Base-by-base conservation (phyloP, 169 alveolate species). In the Cryptosporidium viatorum region DNA sequence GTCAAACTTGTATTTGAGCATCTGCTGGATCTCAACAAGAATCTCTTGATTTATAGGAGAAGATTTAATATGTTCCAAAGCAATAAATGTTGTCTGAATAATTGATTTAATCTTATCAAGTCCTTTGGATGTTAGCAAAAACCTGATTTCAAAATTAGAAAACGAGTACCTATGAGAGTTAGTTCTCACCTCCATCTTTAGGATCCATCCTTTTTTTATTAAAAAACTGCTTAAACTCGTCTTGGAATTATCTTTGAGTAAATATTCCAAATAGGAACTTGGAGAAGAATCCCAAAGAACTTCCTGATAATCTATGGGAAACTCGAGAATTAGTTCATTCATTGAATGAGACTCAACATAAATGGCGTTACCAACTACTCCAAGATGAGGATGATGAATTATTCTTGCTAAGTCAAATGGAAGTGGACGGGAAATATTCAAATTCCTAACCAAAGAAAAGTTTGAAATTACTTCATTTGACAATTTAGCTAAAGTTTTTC, bases 201-300 rank as follows among this genome's bases (percentile, higher is more conserved):
- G 21, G 10, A 71, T 71, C 65, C 60, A 71, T n/a, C 67, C 85
- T 50, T 43, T 71, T 6, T n/a, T 26, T 10, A 29, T 71, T 3
- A 71, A 33, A 23, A 50, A 50, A 18, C 3, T 35, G 69, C 41
- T 71, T 23, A 71, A 50, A 43, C 85, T 71, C 7, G 23, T 33
- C 33, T 50, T 37, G 23, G 85, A 71, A 39, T 48, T 71, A 23
- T 71, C 85, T 29, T 50, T 71, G 35, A 71, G 67, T 67, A 71
- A 48, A 31, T 71, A 71, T 50, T 50, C 85, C 23, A 71, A 50
- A 31, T 71, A 71, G 39, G 0, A 33, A 35, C 85, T 55, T 23
- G 85, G 85, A 14, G 68, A 71, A 4, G 85, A 71, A 23, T 71
- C 85, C 85, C 85, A 71, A 71, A 71, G 85, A 16, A 71, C 68